A percentile compares a stretch with the other conserved stretches of the same genome.
These are phyloP conservation scores for Rhizopus delemar DNA, from an alignment of 371 early-diverging fungal genomes.

Conservation along the genomic window DNA sequence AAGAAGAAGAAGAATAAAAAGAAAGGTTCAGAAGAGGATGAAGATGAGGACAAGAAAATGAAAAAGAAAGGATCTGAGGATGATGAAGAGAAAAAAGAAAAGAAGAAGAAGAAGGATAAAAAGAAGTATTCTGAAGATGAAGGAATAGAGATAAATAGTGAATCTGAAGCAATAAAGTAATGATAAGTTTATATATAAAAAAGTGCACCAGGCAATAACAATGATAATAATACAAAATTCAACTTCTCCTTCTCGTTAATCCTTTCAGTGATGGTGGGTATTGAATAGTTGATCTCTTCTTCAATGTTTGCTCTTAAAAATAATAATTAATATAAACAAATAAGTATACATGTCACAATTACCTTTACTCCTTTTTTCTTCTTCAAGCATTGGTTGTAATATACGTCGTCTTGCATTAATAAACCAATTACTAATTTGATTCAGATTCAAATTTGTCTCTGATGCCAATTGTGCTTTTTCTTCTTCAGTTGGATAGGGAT, in stretches of 20 bases:
- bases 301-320: no score
- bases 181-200: no score
- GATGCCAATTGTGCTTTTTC: constrained; percentile 69
- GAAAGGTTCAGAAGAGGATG: constrained; percentile 7
- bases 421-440: constrained; percentile 86
- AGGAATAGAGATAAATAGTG: no score
- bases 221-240: no score
- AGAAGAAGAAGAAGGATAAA: neutral
- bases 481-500: constrained; percentile 83
- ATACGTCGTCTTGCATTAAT: constrained; percentile 82
- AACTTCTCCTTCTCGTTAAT: no score
- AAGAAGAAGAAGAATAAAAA: constrained; percentile 12
- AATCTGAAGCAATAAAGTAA: no score
- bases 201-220: no score
- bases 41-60: constrained; percentile 7
- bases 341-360: no score
- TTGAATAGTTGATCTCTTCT: no score
- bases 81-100: constrained; percentile 5
- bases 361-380: constrained; percentile 19
- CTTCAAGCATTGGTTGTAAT: constrained; percentile 48
- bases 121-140: constrained; percentile 11
- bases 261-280: no score
- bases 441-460: constrained; percentile 66
- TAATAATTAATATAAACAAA: no score
- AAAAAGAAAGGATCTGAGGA: constrained; percentile 12